A percentile compares a stretch with the other conserved stretches of the same genome.
Conservation (phyloP, 1,139 yeast species). For the Eremothecium coryli region DNA sequence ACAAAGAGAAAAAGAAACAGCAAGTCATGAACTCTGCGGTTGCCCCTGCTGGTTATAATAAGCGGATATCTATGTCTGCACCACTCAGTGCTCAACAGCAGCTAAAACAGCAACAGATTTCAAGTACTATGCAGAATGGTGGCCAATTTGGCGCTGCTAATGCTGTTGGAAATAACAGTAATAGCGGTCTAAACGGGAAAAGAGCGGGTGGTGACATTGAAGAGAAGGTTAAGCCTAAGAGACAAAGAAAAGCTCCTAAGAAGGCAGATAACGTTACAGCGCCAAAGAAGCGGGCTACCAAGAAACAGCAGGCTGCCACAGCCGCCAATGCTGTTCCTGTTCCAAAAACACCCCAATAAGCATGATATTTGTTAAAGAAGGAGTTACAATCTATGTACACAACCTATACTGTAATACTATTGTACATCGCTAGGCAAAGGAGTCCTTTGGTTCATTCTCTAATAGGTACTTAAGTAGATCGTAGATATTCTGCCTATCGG, state of each 20-base stretch:
- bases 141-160: slow-evolving; percentile 12
- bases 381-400: slow-evolving; percentile 5
- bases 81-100: slow-evolving; percentile 26
- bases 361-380: slow-evolving; percentile 1
- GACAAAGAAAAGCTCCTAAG: slow-evolving; percentile 26
- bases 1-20: slow-evolving; percentile 36
- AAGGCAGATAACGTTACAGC: slow-evolving; percentile 18
- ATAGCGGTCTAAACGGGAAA: slow-evolving; percentile 10
- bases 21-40: slow-evolving; percentile 25
- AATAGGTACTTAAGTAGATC: slow-evolving; percentile 41
- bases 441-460: slow-evolving; percentile 29
- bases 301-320: slow-evolving; percentile 25
- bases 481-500: slow-evolving; percentile 56
- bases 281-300: slow-evolving; percentile 24
- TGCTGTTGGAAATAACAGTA: slow-evolving; percentile 16
- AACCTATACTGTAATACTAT: slow-evolving; percentile 5
- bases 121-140: slow-evolving; percentile 12
- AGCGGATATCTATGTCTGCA: slow-evolving; percentile 29
- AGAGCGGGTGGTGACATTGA: slow-evolving; percentile 5
- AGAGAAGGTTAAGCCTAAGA: slow-evolving; percentile 24
- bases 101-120: slow-evolving; percentile 28
- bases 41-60: slow-evolving; percentile 22
- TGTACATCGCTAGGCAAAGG: slow-evolving; percentile 21
- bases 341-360: too few relatives aligned
- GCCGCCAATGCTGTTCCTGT: slow-evolving; percentile 22